Conservation (phyloP, 371 early-diverging fungal species). For the Mucor velutinosus region DNA sequence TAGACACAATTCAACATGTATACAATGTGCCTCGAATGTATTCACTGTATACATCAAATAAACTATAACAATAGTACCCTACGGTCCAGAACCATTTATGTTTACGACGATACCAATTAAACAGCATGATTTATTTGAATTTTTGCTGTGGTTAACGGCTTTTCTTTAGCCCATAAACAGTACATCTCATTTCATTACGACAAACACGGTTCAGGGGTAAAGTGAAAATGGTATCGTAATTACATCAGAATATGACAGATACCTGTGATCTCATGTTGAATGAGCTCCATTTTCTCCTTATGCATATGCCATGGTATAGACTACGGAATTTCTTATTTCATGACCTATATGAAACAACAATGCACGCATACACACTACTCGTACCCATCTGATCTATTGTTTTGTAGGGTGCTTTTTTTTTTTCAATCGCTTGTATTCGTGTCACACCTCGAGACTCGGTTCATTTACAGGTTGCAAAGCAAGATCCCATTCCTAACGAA, state of each 20-base stretch:
- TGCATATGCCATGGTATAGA: not conserved
- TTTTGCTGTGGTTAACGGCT: not conserved
- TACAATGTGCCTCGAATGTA: too few relatives aligned
- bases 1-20: too few relatives aligned
- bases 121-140: not conserved
- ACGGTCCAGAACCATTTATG: not conserved
- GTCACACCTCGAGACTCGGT: conserved; percentile 2
- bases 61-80: not conserved
- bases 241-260: not conserved
- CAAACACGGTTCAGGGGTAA: not conserved
- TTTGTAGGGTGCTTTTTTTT: too few relatives aligned
- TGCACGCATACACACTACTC: not conserved
- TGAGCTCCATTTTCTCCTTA: not conserved
- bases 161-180: not conserved
- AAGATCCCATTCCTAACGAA: not conserved
- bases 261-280: not conserved
- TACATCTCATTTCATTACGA: not conserved
- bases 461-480: not conserved
- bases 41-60: not conserved
- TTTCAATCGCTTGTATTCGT: not conserved
- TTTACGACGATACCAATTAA: not conserved
- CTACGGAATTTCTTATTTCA: not conserved
- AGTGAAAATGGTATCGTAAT: not conserved
- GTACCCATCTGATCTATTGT: not conserved
- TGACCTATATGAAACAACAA: not conserved